These are phyloP conservation scores for Ceratocystis alfenasii DNA, from an alignment of 2,329 filamentous ascomycete species.

Conservation along the genomic window DNA sequence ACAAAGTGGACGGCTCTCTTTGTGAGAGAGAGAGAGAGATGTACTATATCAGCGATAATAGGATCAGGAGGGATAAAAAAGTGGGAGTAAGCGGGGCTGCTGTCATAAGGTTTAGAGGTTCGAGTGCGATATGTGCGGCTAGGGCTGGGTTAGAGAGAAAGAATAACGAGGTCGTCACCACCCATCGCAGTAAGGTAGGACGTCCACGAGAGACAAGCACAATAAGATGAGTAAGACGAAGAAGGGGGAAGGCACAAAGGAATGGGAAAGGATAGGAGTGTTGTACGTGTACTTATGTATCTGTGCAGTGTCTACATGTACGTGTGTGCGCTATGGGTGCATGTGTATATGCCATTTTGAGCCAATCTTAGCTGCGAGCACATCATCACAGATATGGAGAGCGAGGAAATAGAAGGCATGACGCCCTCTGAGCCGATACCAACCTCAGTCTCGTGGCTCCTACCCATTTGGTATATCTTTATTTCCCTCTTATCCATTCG, in stretches of 20 bases:
- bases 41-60: not conserved
- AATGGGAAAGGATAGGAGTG: not conserved
- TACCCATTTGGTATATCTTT: not conserved
- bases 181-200: too few relatives aligned
- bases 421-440: not conserved
- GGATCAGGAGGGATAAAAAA: conserved; percentile 3
- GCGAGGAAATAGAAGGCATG: too few relatives aligned
- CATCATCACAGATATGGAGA: not conserved
- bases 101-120: not conserved
- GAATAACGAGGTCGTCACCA: not conserved
- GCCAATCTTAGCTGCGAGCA: conserved; percentile 10
- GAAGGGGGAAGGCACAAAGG: not conserved
- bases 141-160: not conserved
- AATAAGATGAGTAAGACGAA: too few relatives aligned
- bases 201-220: too few relatives aligned
- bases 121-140: not conserved
- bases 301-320: not conserved
- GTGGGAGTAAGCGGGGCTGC: not conserved
- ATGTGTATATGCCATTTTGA: conserved; percentile 6
- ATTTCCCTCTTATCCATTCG: not conserved
- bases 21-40: too few relatives aligned
- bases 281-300: not conserved
- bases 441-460: not conserved
- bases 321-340: not conserved
- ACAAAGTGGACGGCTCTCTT: too few relatives aligned